Evolutionary conservation across 1,139 yeast genomes (phyloP), one percentile per base, ranked within the genome.

Genomic region (Diutina neorugosa): DNA sequence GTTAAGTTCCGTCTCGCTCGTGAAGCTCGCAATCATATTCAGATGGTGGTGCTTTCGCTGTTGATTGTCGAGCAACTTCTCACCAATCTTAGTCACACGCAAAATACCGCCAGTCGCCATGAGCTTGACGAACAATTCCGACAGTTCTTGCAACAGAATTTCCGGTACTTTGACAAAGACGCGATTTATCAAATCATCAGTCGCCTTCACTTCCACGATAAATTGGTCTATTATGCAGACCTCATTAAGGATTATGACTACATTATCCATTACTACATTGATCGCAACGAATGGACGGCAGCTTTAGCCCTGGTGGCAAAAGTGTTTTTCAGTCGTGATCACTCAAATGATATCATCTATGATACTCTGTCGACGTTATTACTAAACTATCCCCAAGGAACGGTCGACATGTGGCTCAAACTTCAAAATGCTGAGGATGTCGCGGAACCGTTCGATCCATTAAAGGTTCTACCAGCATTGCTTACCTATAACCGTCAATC

Each of bases 361-460:
- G 75, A 78, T 55, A 81, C 81, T 56, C 75, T 97, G 0, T 81
- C 86, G 0, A 81, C 82, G 0, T 65, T 93, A 44, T 66, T 93
- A 54, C 72, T 83, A 4, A 86, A 88, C 60, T 68, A 78, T 9
- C 93, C 99, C 0, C 71, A 71, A 42, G 76, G 74, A 14, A 88
- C 96, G 0, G 80, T 87, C 1, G 86, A 85, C 49, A 76, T 87
- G 0, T 93, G 97, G 98, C 76, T 87, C 62, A 75, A 84, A 55
- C 66, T 82, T 52, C 50, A 46, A 27, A 44, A 25, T 23, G 57
- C 61, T 19, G 66, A 63, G 18, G 25, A 12, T 14, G 27, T 21
- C 7, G 20, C 21, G n/a, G 31, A 25, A 16, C n/a, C 16, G 12
- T 55, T 79, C 12, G 77, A 86, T 54, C 81, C 83, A 48, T 76